Base-by-base conservation (phyloP, 2,329 filamentous ascomycete species). In the Dothiorella sarmentorum region DNA sequence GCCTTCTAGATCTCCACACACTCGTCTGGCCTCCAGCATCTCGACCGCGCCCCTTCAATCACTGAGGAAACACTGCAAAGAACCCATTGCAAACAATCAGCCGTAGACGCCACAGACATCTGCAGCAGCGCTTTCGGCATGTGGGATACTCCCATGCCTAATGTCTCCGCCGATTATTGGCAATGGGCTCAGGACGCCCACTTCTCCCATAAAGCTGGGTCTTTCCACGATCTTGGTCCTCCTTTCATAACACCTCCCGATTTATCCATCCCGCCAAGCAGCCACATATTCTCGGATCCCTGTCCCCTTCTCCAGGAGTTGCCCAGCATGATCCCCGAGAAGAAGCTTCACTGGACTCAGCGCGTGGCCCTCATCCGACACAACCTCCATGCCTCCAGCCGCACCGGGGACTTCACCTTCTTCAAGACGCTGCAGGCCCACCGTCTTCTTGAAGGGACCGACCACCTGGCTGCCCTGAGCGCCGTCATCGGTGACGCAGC, bases 381-480 rank as follows among this genome's bases (percentile, higher is more conserved):
- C 61, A 78, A 76, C 37, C 69, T 78, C 29, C 75, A 78, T 62
- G 66, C 71, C 7, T 75, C 76, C 15, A 71, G 73, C 60, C 68
- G 73, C 20, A 78, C 74, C 40, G 73, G 73, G 44, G 75, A 77
- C 63, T 79, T 76, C 61, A 73, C 69, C 47, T 78, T 78, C 67
- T 78, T 78, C 71, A 78, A 77, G 60, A 71, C 71, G 1, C 71
- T 78, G 20, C 76, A 78, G 65, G 76, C 73, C 15, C 69, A 74
- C 31, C 69, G 71, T 15, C 67, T 78, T 49, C 67, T 77, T 51
- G 74, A 77, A 57, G 75, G 75, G 24, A 76, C 71, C 7, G 76
- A 78, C 61, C 73, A 78, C 65, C 73, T 77, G 4, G 75, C 75
- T n/a, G 69, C 72, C 24, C 67, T 78, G 42, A 68, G 71, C 17